Evolutionary conservation across 441 rosid species (phyloP), one percentile per base, ranked within the genome.

Genomic region (Pelargonium myrrhifolium): DNA sequence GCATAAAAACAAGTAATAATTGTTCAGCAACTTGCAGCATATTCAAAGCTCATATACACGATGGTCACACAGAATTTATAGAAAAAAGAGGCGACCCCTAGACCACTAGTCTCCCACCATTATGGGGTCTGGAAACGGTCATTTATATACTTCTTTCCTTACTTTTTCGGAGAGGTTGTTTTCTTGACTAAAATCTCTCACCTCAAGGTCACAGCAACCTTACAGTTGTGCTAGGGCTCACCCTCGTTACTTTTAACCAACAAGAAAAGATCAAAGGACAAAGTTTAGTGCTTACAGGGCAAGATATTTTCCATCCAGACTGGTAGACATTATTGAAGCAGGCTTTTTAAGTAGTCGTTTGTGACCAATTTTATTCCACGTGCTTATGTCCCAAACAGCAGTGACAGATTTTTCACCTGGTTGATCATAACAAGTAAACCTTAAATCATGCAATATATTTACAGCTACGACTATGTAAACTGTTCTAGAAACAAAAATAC

Each of bases 231-330:
- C 37, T 31, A 31, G 6, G 37, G 37, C 37, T 31, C 37, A 31
- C 37, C 37, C 37, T 31, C 37, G 1, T 18, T 55, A 20, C 1
- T 8, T 55, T 55, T 24, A 11, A 60, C 39, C 37, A 24, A 60
- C 39, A 11, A 60, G 39, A 56, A 6, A 56, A 26, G 4, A 15
- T 56, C 14, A 64, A 24, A 55, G 64, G 9, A 63, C 12, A 59
- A 40, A 39, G 70, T 9, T n/a, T 5, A 71, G 65, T 61, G 35
- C 99, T 85, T 83, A 94, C 97, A 80, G 72, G 73, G 95, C 96
- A 76, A 91, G 88, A 77, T 94, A 94, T 84, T 91, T 93, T 35
- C 97, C 99, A 75, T 91, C 96, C 79, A 82, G 75, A 83, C 99
- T 93, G 76, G 89, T 81, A 45, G 96, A 87, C 96, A 93, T 87